Evolutionary conservation across 2,329 filamentous ascomycete species (phyloP).

Genomic region (Cytospora chrysosperma): DNA sequence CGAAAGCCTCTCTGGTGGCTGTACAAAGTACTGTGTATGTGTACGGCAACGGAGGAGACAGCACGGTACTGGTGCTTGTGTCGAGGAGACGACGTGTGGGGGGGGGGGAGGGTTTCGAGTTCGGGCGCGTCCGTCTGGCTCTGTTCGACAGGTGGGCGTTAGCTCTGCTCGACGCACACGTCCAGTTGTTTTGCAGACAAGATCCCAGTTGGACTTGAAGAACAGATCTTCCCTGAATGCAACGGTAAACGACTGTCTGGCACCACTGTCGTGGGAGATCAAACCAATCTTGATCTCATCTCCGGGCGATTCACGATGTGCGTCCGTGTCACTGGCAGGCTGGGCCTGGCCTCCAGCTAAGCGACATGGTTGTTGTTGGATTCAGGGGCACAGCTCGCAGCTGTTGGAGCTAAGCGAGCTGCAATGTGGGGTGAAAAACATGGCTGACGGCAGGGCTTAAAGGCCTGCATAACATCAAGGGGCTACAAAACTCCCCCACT

Average conservation of each 20-base stretch:
- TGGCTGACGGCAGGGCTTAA: not conserved
- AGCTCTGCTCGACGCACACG: too few relatives aligned
- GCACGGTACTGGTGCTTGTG: too few relatives aligned
- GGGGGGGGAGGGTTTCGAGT: too few relatives aligned
- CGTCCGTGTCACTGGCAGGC: not conserved
- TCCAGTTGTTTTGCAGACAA: too few relatives aligned
- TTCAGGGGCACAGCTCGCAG: not conserved
- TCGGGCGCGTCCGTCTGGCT: too few relatives aligned
- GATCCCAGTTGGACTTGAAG: too few relatives aligned
- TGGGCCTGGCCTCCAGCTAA: not conserved
- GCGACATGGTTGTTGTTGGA: not conserved
- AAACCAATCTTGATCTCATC: not conserved
- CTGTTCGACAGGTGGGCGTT: too few relatives aligned
- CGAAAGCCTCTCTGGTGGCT: too few relatives aligned
- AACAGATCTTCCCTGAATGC: not conserved
- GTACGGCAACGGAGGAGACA: too few relatives aligned
- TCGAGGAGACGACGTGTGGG: too few relatives aligned
- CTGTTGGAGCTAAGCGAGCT: not conserved
- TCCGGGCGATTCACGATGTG: not conserved
- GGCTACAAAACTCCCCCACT: not conserved
- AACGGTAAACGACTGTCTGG: not conserved
- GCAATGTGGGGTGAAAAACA: not conserved
- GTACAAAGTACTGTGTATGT: too few relatives aligned
- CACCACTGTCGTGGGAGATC: not conserved
- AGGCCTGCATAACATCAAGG: not conserved